Evolutionary conservation across 2,329 filamentous ascomycete genomes (phyloP), one percentile per base, ranked within the genome.

Genomic region (Pseudogymnoascus sp.): DNA sequence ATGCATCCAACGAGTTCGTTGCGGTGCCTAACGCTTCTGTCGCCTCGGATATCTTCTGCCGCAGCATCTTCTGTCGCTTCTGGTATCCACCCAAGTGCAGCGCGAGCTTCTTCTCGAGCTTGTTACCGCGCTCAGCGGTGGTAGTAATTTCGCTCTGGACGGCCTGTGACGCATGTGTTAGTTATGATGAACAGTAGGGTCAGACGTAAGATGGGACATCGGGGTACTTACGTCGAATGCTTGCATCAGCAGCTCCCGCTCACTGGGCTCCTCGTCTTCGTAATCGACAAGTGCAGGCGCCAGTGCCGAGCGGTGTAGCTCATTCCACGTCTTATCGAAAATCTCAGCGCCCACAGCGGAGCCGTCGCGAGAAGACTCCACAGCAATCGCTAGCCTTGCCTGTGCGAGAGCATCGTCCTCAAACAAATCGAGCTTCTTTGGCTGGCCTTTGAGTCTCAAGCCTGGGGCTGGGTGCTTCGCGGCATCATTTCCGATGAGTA

Each of bases 41-140:
- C 1, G 91, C 90, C 66, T 92, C 89, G 15, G 76, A 75, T 65
- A 95, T 89, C 77, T 96, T 97, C 64, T 86, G 82, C 21, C 86
- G 84, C 27, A 99, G 81, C 68, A 85, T 86, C 74, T 92, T 92
- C 35, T 90, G 86, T 33, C 94, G 88, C 68, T 92, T 87, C 73
- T 92, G 87, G 76, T 99, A 99, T 12, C 94, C 94, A 25, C 92
- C 92, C 2, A 96, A 85, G 69, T 94, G 87, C 61, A 96, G 80
- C 0, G 82, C 80, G n/a, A 99, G 83, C 75, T 94, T 97, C 82
- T 96, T 96, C 76, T 97, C 92, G 1, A 96, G 79, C 74, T 93
- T 95, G 72, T 91, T 90, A 61, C 89, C 90, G 62, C 87, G 83
- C 68, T 93, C 87, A 2, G 92, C 94, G 0, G 86, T 85, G 2